These are phyloP conservation scores for Amaranthus hypochondriacus DNA, from an alignment of 148 eudicot genomes.

Conservation along the genomic window DNA sequence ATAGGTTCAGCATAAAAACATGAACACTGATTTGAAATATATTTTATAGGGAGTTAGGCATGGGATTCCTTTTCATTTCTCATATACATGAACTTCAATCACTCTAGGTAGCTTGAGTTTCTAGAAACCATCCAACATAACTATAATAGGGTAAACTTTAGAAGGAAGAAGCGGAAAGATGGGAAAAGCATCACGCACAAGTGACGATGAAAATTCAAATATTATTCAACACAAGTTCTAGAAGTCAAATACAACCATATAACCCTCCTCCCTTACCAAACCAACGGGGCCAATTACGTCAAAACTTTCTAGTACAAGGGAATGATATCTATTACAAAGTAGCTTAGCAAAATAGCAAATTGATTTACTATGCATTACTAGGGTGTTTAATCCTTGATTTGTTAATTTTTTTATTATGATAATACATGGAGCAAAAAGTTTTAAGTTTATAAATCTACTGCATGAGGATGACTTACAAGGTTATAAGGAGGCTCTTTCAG, in stretches of 20 bases:
- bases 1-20: neutral
- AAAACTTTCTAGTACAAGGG: neutral
- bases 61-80: neutral
- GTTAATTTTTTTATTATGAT: neutral
- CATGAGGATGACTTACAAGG: conserved; percentile 51
- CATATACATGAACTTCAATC: neutral
- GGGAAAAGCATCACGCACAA: neutral
- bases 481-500: conserved; percentile 69
- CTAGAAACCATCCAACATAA: neutral
- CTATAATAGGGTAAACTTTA: neutral
- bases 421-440: neutral
- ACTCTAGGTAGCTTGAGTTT: neutral
- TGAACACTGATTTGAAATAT: neutral
- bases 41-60: neutral
- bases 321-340: neutral
- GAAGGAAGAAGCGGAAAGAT: no score
- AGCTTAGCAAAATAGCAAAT: neutral
- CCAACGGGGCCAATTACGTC: no score
- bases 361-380: neutral
- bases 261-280: no score
- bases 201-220: no score
- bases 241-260: no score
- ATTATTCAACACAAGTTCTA: no score
- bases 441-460: neutral
- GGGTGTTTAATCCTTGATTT: neutral